Evolutionary conservation across 176 grass and related monocot genomes (phyloP).

Genomic region (Poa pratensis): DNA sequence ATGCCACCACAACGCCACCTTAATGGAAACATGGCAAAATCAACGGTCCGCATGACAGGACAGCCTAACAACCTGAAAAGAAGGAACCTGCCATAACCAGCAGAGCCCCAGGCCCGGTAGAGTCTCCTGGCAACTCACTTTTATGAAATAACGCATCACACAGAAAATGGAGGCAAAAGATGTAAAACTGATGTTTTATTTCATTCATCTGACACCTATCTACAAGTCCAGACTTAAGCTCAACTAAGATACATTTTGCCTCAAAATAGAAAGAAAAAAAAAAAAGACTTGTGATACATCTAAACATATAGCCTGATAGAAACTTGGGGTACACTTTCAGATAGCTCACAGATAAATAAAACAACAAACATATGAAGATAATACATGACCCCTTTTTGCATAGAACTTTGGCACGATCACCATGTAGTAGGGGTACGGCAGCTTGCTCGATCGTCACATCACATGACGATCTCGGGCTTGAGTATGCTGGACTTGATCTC

Average conservation of each 20-base stretch:
- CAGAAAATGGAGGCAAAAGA: background rate
- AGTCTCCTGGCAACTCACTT: background rate
- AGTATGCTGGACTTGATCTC: slow-evolving; percentile 95
- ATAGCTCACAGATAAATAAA: slow-evolving; percentile 41
- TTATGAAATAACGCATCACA: background rate
- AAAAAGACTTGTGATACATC: background rate
- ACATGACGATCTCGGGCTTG: slow-evolving; percentile 93
- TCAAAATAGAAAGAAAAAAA: slow-evolving; percentile 7
- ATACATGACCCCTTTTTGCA: no score
- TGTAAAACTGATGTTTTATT: background rate
- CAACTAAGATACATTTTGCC: background rate
- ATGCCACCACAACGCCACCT: background rate
- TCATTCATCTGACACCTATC: slow-evolving; percentile 36
- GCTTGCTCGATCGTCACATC: slow-evolving; percentile 26
- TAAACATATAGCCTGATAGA: slow-evolving; percentile 26
- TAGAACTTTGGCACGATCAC: background rate
- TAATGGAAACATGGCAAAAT: background rate
- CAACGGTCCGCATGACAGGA: background rate
- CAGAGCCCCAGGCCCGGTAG: background rate
- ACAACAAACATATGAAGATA: slow-evolving; percentile 46
- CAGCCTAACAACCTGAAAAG: background rate
- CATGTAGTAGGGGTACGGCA: background rate
- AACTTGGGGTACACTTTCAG: slow-evolving; percentile 43
- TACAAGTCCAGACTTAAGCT: slow-evolving; percentile 32
- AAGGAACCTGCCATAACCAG: background rate